Conservation (phyloP, 2,329 filamentous ascomycete species). For the Pyrenochaeta sp. region DNA sequence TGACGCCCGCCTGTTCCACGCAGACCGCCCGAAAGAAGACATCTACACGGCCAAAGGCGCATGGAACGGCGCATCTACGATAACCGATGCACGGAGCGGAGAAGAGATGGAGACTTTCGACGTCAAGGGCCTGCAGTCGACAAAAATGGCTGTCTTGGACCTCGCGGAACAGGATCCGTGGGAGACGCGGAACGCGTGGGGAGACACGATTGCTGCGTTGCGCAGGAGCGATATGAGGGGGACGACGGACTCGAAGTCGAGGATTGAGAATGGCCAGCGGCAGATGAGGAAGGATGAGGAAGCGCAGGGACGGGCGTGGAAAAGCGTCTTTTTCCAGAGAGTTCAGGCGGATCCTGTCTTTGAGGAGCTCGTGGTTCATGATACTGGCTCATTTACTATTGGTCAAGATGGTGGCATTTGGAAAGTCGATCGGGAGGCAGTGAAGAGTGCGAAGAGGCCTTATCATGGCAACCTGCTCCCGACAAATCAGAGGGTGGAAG, state of each 20-base stretch:
- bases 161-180: constrained; percentile 53
- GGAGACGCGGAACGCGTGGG: constrained; percentile 56
- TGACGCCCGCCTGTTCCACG: constrained; percentile 48
- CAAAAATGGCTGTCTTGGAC: constrained; percentile 32
- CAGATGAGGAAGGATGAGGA: constrained; percentile 51
- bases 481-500: constrained; percentile 20
- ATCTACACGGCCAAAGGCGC: constrained; percentile 51
- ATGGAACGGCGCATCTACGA: constrained; percentile 52
- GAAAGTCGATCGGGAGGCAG: constrained; percentile 37
- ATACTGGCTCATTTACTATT: constrained; percentile 30
- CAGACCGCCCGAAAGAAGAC: constrained; percentile 37
- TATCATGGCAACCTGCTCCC: constrained; percentile 40
- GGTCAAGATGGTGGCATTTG: constrained; percentile 38
- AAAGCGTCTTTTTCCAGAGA: constrained; percentile 51
- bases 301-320: constrained; percentile 47
- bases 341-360: constrained; percentile 37
- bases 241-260: constrained; percentile 38
- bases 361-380: constrained; percentile 26
- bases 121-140: constrained; percentile 27
- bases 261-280: constrained; percentile 49
- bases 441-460: constrained; percentile 31
- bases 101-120: constrained; percentile 49
- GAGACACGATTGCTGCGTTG: constrained; percentile 49
- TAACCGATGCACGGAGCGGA: constrained; percentile 44
- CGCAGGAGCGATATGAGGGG: constrained; percentile 52